Percentiles rank a stretch among this genome's conserved stretches.
These are phyloP conservation scores for Akanthomyces uredinophilus DNA, from an alignment of 2,329 filamentous ascomycete species.

Conservation along the genomic window DNA sequence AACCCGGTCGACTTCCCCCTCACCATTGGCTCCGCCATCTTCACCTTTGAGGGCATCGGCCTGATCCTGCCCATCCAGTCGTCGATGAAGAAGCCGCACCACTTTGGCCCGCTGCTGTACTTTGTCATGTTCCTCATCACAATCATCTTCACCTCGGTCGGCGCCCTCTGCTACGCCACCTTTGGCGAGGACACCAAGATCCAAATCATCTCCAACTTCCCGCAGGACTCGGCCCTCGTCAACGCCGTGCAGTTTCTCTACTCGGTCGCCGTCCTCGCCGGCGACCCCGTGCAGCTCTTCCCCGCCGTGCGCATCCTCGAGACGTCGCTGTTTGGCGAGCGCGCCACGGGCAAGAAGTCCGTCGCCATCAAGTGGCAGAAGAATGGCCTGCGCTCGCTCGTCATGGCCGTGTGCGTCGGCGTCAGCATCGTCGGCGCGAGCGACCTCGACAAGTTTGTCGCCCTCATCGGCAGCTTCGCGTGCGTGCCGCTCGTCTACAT, in stretches of 20 bases:
- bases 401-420: slow-evolving; percentile 55
- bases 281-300: slow-evolving; percentile 70
- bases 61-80: slow-evolving; percentile 73
- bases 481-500: slow-evolving; percentile 75
- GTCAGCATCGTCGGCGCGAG: slow-evolving; percentile 60
- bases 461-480: slow-evolving; percentile 66
- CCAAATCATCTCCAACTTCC: slow-evolving; percentile 72
- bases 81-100: slow-evolving; percentile 65
- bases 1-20: slow-evolving; percentile 65
- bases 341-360: slow-evolving; percentile 60
- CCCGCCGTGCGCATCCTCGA: slow-evolving; percentile 69
- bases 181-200: slow-evolving; percentile 65
- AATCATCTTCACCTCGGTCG: slow-evolving; percentile 65
- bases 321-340: slow-evolving; percentile 59
- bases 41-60: slow-evolving; percentile 74
- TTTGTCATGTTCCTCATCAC: slow-evolving; percentile 70
- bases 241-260: slow-evolving; percentile 73
- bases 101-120: slow-evolving; percentile 61
- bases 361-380: slow-evolving; percentile 69
- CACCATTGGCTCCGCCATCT: slow-evolving; percentile 68
- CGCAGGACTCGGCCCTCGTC: slow-evolving; percentile 65
- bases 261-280: slow-evolving; percentile 66
- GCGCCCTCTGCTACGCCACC: slow-evolving; percentile 67
- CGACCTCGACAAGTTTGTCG: slow-evolving; percentile 69
- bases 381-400: slow-evolving; percentile 56